A percentile compares a stretch with the other conserved stretches of the same genome.
Conservation (phyloP, 345 rosid genomes). For the Punica granatum region DNA sequence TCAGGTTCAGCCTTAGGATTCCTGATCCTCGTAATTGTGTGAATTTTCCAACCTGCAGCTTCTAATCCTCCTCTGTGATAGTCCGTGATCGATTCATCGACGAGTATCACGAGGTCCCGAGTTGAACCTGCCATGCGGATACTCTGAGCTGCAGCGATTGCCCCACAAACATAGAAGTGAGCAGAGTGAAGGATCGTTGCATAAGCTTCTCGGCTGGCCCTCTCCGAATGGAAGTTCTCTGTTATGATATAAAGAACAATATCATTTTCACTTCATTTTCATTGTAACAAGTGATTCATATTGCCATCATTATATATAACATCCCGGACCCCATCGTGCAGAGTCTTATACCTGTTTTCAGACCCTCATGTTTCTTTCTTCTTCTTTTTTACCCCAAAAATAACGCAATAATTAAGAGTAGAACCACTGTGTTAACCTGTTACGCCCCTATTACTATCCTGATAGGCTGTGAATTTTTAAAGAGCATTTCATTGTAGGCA, state of each 20-base stretch:
- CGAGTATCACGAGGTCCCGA: slow-evolving; percentile 77
- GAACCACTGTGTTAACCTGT: not conserved
- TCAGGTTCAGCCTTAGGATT: slow-evolving; percentile 72
- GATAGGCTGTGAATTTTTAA: not conserved
- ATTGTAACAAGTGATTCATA: not conserved
- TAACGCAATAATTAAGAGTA: not conserved
- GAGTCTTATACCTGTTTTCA: not conserved
- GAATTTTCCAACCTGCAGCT: slow-evolving; percentile 87
- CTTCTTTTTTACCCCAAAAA: not conserved
- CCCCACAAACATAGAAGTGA: slow-evolving; percentile 74
- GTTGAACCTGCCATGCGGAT: slow-evolving; percentile 89
- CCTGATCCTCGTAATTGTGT: slow-evolving; percentile 66
- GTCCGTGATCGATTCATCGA: slow-evolving; percentile 63
- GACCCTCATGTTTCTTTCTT: too few species aligned
- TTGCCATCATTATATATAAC: not conserved
- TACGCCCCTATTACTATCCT: too few species aligned
- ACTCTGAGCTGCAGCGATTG: slow-evolving; percentile 80
- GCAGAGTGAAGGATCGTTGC: slow-evolving; percentile 92
- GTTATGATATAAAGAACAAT: slow-evolving; percentile 13
- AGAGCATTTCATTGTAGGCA: not conserved
- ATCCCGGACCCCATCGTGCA: not conserved
- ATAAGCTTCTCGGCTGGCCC: slow-evolving; percentile 62
- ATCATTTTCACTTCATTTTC: not conserved
- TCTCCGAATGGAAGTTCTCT: slow-evolving; percentile 63
- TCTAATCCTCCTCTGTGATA: slow-evolving; percentile 62